Evolutionary conservation across 352 stramenopile species (phyloP).

Genomic region (Thalassiosira pacifica): DNA sequence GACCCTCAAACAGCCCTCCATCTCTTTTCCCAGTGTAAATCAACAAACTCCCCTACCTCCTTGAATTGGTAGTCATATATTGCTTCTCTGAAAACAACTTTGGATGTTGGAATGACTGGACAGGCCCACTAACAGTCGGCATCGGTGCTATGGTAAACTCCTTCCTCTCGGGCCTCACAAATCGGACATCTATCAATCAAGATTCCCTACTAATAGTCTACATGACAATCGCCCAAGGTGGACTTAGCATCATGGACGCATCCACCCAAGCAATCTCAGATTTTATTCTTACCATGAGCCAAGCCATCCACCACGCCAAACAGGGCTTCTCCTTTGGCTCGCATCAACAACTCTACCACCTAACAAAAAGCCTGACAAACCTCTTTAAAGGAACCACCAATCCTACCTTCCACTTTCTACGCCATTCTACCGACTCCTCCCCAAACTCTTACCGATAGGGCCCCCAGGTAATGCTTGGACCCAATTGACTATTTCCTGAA

Average conservation of each 20-base stretch:
- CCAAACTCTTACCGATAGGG: too few relatives aligned
- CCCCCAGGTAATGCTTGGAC: neutral
- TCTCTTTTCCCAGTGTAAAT: too few relatives aligned
- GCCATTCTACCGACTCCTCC: too few relatives aligned
- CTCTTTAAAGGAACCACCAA: slow-evolving; percentile 8
- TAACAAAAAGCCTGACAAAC: neutral
- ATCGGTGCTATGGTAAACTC: slow-evolving; percentile 1
- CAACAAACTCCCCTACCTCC: neutral
- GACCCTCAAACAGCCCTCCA: too few relatives aligned
- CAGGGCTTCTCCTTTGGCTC: slow-evolving; percentile 8
- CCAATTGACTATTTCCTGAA: neutral
- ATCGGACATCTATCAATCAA: neutral
- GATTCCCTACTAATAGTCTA: slow-evolving; percentile 6
- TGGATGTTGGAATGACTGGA: slow-evolving; percentile 31
- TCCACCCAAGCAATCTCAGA: slow-evolving; percentile 24
- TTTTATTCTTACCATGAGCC: slow-evolving; percentile 34
- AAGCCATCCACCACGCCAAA: neutral
- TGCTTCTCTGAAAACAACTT: neutral
- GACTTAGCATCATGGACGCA: slow-evolving; percentile 17
- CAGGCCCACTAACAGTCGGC: neutral
- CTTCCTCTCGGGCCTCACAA: neutral
- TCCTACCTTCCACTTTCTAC: neutral
- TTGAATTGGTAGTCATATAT: slow-evolving; percentile 20
- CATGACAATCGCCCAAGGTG: slow-evolving; percentile 8
- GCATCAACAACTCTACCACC: neutral